Evolutionary conservation across 352 stramenopile species (phyloP).

Genomic region (Pythium brassicae): DNA sequence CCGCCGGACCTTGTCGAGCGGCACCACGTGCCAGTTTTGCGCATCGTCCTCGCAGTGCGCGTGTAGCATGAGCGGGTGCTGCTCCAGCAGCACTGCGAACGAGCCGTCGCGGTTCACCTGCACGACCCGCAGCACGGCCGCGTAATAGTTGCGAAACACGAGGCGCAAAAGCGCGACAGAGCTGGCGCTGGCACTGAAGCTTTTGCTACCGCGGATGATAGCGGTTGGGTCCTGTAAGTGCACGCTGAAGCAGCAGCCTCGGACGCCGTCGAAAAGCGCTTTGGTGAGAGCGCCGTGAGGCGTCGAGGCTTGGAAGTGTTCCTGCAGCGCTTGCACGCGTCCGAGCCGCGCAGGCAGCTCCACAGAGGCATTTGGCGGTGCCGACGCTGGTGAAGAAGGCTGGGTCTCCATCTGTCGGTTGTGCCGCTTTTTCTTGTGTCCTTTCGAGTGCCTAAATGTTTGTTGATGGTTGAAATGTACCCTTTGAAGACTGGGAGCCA

Average conservation of each 20-base stretch:
- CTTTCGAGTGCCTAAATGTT: neutral
- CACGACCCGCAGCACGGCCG: slow-evolving; percentile 45
- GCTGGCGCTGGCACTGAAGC: neutral
- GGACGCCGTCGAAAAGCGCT: slow-evolving; percentile 19
- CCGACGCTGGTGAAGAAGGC: neutral
- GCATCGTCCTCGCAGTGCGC: slow-evolving; percentile 62
- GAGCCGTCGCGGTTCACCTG: slow-evolving; percentile 41
- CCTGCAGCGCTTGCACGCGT: slow-evolving; percentile 12
- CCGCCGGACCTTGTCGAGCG: slow-evolving; percentile 45
- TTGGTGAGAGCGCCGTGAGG: slow-evolving; percentile 12
- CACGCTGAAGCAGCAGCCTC: slow-evolving; percentile 36
- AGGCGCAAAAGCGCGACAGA: slow-evolving; percentile 19
- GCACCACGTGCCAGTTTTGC: slow-evolving; percentile 62
- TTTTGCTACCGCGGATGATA: neutral
- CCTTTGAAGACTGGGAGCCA: neutral
- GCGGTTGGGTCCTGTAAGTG: slow-evolving; percentile 17
- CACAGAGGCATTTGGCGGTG: slow-evolving; percentile 5
- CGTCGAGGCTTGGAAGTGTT: slow-evolving; percentile 15
- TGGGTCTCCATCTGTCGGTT: neutral
- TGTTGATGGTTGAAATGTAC: neutral
- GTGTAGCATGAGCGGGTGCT: slow-evolving; percentile 50
- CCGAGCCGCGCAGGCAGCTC: slow-evolving; percentile 18
- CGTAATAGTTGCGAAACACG: slow-evolving; percentile 73
- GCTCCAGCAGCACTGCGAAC: slow-evolving; percentile 30
- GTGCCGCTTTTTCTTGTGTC: neutral